Base-by-base conservation (phyloP, 306 rosid genomes). In the Delonix regia region DNA sequence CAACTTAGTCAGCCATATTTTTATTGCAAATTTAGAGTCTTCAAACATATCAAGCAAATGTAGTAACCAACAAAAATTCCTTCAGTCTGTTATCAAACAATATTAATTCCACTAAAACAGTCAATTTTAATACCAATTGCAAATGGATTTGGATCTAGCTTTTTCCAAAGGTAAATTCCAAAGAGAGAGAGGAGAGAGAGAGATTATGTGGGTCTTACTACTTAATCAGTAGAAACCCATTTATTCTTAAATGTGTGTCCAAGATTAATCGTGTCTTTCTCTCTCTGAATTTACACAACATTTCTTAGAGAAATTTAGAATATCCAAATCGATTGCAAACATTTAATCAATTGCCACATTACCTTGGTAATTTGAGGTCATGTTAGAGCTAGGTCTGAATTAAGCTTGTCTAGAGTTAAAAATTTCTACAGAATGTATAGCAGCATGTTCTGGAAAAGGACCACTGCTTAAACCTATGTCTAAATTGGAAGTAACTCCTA, bases 11-110 rank as follows among this genome's bases (percentile, higher is more conserved):
- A 75, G 13, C 47, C 48, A 30, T 7, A 64, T 52, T 52, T 60
- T 47, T 19, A 60, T 33, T 38, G 18, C 33, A 51, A 12, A 62
- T 69, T 51, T 41, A 73, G 34, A 51, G 49, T 81, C 74, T 63
- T 19, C 5, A 6, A 69, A 57, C n/a, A 10, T 30, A 38, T 75
- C 56, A 14, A 15, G 18, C n/a, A 27, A 59, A 59, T 13, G 65
- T 13, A 49, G 39, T 27, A 59, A 27, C 38, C 27, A 8, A 59
- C n/a, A 27, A 27, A 52, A 57, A 24, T 24, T 57, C 18, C n/a
- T 27, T 25, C 9, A 59, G 30, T 21, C 30, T 55, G 61, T 27
- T 55, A 10, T 27, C 34, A 59, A 59, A 59, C 27, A 25, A 12
- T 11, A 59, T 5, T 59, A 25, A 13, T 13, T 59, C 12, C 36